Evolutionary conservation across 495 filamentous ascomycete species (phyloP), one percentile per base, ranked within the genome.

Genomic region (Trypethelium eluteriae): DNA sequence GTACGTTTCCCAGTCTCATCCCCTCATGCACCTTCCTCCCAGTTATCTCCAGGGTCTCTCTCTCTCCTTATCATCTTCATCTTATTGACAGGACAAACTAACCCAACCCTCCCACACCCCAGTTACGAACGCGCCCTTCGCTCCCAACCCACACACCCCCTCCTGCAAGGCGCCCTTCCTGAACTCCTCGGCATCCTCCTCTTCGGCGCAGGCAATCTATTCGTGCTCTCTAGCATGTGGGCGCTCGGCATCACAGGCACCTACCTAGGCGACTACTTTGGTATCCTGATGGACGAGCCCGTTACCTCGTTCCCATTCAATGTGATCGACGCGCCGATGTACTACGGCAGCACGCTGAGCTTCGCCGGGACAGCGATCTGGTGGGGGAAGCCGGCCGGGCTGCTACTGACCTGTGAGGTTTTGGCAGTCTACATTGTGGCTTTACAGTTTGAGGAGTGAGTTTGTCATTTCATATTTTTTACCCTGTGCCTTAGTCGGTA

Each of bases 231-330:
- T 38, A 90, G 86, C 67, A 98, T 96, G 80, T 96, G 87, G 85
- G 89, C 86, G 38, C 84, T 98, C n/a, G 94, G 94, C 56, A 82
- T 98, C 68, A 98, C 94, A 10, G 95, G 94, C 65, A 98, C 94
- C 69, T 98, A 97, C 76, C 81, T 98, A 36, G 94, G 94, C 66
- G 94, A 98, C 80, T 98, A 98, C 80, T 98, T 96, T 72, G 94
- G 94, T 46, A 98, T 98, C 74, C 81, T 98, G 69, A 95, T 98
- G 94, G 92, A 97, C 73, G 81, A 85, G 72, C 91, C 90, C 61
- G 92, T 98, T 56, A 96, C 91, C 4, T 86, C 88, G 11, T 98
- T 98, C 75, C 94, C 94, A 1, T 98, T 98, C 85, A 97, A 92
- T 77, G 79, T 98, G 63, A 93, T 89, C 36, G 85, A 86, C 68